Conservation (phyloP, 345 rosid genomes). For the Cardamine resedifolia region DNA sequence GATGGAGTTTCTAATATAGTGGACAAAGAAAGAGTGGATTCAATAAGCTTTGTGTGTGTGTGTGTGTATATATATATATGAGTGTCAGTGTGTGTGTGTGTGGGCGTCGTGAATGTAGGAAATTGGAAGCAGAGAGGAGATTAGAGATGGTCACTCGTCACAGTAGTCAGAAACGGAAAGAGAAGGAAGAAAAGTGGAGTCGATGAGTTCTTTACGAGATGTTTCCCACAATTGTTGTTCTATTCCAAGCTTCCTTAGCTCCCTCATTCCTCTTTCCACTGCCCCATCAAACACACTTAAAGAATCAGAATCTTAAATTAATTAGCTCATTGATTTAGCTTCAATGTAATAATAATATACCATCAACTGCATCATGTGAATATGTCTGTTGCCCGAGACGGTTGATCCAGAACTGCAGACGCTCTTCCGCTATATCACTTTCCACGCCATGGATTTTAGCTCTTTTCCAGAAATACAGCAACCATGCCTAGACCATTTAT, state of each 20-base stretch:
- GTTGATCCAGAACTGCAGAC: slow-evolving; percentile 69
- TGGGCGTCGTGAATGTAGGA: not conserved
- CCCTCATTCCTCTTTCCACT: slow-evolving; percentile 80
- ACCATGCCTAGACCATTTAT: slow-evolving; percentile 63
- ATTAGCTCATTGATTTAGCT: not conserved
- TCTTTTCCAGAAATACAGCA: slow-evolving; percentile 81
- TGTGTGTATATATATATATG: not conserved
- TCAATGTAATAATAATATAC: slow-evolving; percentile 32
- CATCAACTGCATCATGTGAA: slow-evolving; percentile 79
- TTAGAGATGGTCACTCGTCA: slow-evolving; percentile 27
- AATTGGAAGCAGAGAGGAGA: not conserved
- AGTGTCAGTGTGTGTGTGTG: not conserved
- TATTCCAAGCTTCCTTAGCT: slow-evolving; percentile 81
- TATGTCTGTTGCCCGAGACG: slow-evolving; percentile 58
- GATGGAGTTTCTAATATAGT: not conserved
- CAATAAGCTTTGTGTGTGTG: not conserved
- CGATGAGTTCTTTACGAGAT: slow-evolving; percentile 65
- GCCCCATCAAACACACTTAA: slow-evolving; percentile 7
- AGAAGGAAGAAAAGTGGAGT: slow-evolving; percentile 38
- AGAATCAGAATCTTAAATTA: not conserved
- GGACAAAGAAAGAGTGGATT: not conserved
- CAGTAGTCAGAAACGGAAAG: slow-evolving; percentile 31
- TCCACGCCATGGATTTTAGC: slow-evolving; percentile 69
- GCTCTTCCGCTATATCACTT: slow-evolving; percentile 74
- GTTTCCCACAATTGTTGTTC: slow-evolving; percentile 94